These are phyloP conservation scores for Colletotrichum caudatum DNA, from an alignment of 2,329 filamentous ascomycete species.

Conservation along the genomic window DNA sequence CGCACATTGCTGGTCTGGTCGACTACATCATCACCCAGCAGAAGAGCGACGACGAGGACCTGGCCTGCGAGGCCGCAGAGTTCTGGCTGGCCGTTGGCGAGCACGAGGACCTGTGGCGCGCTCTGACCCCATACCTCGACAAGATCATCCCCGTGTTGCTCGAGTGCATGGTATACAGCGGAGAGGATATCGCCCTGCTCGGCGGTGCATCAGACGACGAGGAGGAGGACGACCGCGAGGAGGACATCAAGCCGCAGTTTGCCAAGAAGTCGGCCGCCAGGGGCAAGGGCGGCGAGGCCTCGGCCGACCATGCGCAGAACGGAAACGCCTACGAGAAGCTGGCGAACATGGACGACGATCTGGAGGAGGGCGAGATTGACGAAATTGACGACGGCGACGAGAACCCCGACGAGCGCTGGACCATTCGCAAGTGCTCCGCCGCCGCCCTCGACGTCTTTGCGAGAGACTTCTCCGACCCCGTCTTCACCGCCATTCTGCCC, in stretches of 20 bases:
- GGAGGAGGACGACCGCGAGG: conserved; percentile 86
- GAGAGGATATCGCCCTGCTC: conserved; percentile 89
- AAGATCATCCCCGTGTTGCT: conserved; percentile 92
- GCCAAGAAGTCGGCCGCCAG: conserved; percentile 76
- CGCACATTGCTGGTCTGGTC: conserved; percentile 88
- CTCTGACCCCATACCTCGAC: conserved; percentile 80
- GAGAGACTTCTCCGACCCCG: conserved; percentile 85
- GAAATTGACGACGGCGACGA: conserved; percentile 76
- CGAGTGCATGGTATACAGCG: conserved; percentile 95
- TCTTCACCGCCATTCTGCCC: conserved; percentile 92
- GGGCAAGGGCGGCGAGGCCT: conserved; percentile 65
- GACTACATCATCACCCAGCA: conserved; percentile 95
- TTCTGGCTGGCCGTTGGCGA: conserved; percentile 97
- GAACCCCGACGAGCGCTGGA: conserved; percentile 94
- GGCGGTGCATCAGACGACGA: conserved; percentile 90
- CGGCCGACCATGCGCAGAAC: conserved; percentile 64
- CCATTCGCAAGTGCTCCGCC: conserved; percentile 94
- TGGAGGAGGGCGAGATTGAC: conserved; percentile 90
- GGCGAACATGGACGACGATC: conserved; percentile 74
- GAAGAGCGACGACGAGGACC: conserved; percentile 85
- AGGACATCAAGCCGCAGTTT: conserved; percentile 94
- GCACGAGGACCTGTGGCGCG: conserved; percentile 81
- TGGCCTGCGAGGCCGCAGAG: conserved; percentile 94
- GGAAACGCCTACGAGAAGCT: conserved; percentile 68
- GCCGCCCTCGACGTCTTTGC: conserved; percentile 95